Conservation (phyloP, 805 yeast genomes). For the Ogataea wickerhamii region DNA sequence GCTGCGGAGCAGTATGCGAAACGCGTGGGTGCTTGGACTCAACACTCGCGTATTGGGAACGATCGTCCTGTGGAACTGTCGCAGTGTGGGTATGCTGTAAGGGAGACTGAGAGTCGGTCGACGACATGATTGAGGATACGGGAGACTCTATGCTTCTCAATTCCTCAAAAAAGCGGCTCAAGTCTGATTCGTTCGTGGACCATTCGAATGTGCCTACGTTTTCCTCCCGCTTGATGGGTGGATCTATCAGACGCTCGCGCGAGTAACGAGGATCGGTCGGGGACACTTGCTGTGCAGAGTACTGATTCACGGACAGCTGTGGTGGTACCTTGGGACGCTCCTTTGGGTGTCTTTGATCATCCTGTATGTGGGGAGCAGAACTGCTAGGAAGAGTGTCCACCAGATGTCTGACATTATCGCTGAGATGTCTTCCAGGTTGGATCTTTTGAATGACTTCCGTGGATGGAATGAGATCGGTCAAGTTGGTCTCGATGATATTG, state of each 20-base stretch:
- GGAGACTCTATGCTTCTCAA: conserved; percentile 35
- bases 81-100: conserved; percentile 4
- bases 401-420: conserved; percentile 37
- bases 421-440: conserved; percentile 36
- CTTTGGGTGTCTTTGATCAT: neutral
- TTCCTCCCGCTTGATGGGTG: neutral
- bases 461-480: conserved; percentile 26
- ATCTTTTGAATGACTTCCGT: conserved; percentile 26
- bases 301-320: neutral
- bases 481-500: conserved; percentile 24
- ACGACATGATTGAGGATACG: conserved; percentile 21
- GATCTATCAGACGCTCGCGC: neutral
- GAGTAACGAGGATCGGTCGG: neutral
- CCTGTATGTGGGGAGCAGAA: neutral
- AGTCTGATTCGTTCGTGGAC: conserved; percentile 34
- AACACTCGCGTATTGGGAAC: neutral
- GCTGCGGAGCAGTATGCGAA: neutral
- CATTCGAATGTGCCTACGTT: conserved; percentile 29
- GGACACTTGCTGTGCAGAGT: neutral
- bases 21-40: neutral
- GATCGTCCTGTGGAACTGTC: neutral
- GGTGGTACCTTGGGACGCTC: conserved; percentile 1
- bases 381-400: conserved; percentile 34
- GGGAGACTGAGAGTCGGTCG: conserved; percentile 19
- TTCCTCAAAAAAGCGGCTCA: conserved; percentile 48